These are phyloP conservation scores for Candida jianshihensis DNA, from an alignment of 805 yeast genomes.

Conservation along the genomic window DNA sequence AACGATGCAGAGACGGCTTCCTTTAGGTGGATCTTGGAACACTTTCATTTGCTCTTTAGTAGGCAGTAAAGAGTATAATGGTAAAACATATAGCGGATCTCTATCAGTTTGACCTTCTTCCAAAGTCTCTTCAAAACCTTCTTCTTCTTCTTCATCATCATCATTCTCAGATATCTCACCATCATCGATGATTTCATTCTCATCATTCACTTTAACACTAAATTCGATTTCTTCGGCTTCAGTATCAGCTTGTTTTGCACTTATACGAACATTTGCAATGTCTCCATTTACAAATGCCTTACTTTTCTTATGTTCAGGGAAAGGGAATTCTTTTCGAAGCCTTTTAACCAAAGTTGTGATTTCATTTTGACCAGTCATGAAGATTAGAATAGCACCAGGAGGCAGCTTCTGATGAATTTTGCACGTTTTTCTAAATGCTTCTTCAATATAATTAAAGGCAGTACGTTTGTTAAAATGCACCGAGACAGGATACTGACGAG, in stretches of 20 bases:
- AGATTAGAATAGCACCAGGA: slow-evolving; percentile 87
- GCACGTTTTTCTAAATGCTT: slow-evolving; percentile 76
- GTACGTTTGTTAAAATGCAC: slow-evolving; percentile 84
- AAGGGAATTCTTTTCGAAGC: slow-evolving; percentile 64
- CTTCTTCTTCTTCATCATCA: slow-evolving; percentile 40
- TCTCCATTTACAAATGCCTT: slow-evolving; percentile 26
- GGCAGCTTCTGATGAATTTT: slow-evolving; percentile 85
- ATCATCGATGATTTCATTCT: slow-evolving; percentile 27
- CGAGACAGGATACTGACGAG: slow-evolving; percentile 92
- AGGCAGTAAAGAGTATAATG: slow-evolving; percentile 89
- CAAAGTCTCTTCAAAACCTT: slow-evolving; percentile 59
- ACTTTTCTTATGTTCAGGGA: slow-evolving; percentile 24
- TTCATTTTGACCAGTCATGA: slow-evolving; percentile 93
- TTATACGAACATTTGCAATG: slow-evolving; percentile 39
- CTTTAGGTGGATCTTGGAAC: slow-evolving; percentile 77
- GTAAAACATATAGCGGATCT: slow-evolving; percentile 85
- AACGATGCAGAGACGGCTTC: slow-evolving; percentile 81
- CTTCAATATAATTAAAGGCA: slow-evolving; percentile 71
- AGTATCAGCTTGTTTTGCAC: slow-evolving; percentile 53
- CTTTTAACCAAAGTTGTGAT: slow-evolving; percentile 69
- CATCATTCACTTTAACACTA: slow-evolving; percentile 37
- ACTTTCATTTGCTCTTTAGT: slow-evolving; percentile 93
- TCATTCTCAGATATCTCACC: slow-evolving; percentile 30
- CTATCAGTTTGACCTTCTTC: slow-evolving; percentile 64
- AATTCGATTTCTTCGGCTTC: slow-evolving; percentile 90